Conservation (phyloP, 2,329 filamentous ascomycete species). For the Alternaria dauci region DNA sequence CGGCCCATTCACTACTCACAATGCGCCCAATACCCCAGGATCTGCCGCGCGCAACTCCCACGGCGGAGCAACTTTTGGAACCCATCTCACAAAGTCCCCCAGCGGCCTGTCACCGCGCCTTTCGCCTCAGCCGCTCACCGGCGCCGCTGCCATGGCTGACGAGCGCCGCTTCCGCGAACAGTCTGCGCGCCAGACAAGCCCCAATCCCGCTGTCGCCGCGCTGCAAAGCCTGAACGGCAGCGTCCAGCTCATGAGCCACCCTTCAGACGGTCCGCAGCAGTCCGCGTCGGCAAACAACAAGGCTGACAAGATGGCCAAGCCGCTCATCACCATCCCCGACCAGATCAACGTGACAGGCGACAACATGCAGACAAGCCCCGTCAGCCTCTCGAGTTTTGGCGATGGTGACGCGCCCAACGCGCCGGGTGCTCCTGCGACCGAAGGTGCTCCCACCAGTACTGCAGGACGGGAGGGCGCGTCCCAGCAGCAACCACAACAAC, state of each 20-base stretch:
- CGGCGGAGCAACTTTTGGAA: slow-evolving; percentile 45
- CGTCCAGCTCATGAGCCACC: slow-evolving; percentile 42
- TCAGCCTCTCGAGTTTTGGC: slow-evolving; percentile 63
- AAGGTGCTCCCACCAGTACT: slow-evolving; percentile 57
- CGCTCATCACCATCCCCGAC: slow-evolving; percentile 60
- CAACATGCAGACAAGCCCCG: slow-evolving; percentile 61
- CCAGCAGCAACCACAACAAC: slow-evolving; percentile 39
- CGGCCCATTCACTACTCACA: slow-evolving; percentile 51
- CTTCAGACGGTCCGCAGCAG: slow-evolving; percentile 53
- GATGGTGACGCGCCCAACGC: slow-evolving; percentile 59
- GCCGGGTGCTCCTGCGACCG: slow-evolving; percentile 60
- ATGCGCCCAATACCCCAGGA: slow-evolving; percentile 52
- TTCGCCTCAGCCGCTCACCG: slow-evolving; percentile 56
- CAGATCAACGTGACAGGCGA: slow-evolving; percentile 50
- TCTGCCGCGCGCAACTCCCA: slow-evolving; percentile 39
- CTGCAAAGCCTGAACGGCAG: slow-evolving; percentile 56
- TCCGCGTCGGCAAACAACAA: slow-evolving; percentile 59
- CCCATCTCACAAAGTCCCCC: slow-evolving; percentile 54
- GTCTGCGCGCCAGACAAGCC: slow-evolving; percentile 56
- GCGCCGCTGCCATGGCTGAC: slow-evolving; percentile 59
- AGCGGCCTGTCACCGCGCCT: slow-evolving; percentile 52
- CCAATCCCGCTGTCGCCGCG: slow-evolving; percentile 57
- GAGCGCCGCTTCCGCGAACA: slow-evolving; percentile 56
- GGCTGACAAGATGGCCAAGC: slow-evolving; percentile 57
- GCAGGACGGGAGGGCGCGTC: slow-evolving; percentile 49